A percentile compares a stretch with the other conserved stretches of the same genome.
phyloP scores from a whole-genome alignment of 2,329 filamentous ascomycete genomes.

The Arthrobotrys musiformis region DNA sequence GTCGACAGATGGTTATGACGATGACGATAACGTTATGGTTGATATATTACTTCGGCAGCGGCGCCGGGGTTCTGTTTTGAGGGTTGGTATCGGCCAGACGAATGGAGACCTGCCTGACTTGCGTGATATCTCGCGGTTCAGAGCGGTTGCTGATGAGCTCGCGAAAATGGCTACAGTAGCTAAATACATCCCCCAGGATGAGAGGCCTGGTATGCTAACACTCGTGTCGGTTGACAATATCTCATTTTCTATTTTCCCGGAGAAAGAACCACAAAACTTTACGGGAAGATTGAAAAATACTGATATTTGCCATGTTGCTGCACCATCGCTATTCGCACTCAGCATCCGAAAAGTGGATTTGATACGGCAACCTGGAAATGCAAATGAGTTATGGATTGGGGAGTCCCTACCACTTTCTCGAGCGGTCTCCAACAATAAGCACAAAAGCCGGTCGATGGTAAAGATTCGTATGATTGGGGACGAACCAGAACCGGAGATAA shows the following conservation, averaged over 20 bases:
- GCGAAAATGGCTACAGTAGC: slow-evolving; percentile 84
- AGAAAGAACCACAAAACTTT: slow-evolving; percentile 74
- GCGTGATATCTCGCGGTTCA: slow-evolving; percentile 74
- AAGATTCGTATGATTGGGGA: slow-evolving; percentile 93
- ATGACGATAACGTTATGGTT: slow-evolving; percentile 86
- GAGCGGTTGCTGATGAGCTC: slow-evolving; percentile 79
- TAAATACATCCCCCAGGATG: slow-evolving; percentile 95
- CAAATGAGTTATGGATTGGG: slow-evolving; percentile 67
- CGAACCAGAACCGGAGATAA: slow-evolving; percentile 90
- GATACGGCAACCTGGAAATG: slow-evolving; percentile 73
- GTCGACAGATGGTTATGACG: slow-evolving; percentile 87
- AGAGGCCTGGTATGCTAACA: slow-evolving; percentile 86
- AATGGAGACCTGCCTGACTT: slow-evolving; percentile 73
- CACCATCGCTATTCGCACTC: slow-evolving; percentile 84
- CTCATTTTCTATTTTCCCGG: slow-evolving; percentile 72
- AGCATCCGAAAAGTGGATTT: slow-evolving; percentile 74
- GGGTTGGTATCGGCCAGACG: slow-evolving; percentile 74
- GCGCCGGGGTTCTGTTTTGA: slow-evolving; percentile 83
- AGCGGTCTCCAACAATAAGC: slow-evolving; percentile 60
- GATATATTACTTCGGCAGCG: slow-evolving; percentile 89
- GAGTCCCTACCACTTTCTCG: slow-evolving; percentile 66
- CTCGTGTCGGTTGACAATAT: slow-evolving; percentile 75
- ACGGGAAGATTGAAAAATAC: slow-evolving; percentile 71
- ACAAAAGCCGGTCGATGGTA: slow-evolving; percentile 70
- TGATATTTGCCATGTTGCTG: slow-evolving; percentile 81